These are phyloP conservation scores for Pleurozium schreberi DNA, from an alignment of 225 moss, liverwort and hornwort genomes.

Conservation along the genomic window DNA sequence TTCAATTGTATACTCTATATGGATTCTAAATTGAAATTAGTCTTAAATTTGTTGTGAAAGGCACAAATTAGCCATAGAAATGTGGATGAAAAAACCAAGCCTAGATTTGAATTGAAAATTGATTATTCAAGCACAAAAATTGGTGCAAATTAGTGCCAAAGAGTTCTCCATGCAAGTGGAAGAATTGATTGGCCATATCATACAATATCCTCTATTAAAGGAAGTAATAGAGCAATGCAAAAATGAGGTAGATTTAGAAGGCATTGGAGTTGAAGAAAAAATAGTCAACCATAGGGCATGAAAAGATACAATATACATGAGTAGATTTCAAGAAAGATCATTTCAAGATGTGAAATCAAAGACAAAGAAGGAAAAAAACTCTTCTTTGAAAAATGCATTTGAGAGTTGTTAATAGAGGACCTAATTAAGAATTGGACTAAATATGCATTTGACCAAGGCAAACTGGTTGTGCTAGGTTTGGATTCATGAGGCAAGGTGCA, in stretches of 20 bases:
- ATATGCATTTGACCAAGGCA: too few species aligned
- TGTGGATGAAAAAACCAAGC: fast-evolving
- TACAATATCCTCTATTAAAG: not conserved
- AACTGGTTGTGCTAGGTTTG: not conserved
- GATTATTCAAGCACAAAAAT: not conserved
- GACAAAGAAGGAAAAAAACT: fast-evolving
- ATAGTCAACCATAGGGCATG: not conserved
- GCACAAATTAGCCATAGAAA: not conserved
- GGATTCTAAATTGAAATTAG: not conserved
- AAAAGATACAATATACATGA: not conserved
- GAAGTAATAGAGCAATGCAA: not conserved
- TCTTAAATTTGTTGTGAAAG: not conserved
- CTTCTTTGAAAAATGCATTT: fast-evolving
- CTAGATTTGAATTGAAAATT: not conserved
- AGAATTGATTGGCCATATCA: fast-evolving
- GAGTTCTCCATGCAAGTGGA: not conserved
- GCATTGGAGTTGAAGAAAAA: not conserved
- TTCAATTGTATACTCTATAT: too few species aligned
- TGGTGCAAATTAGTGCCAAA: not conserved
- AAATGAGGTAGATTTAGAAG: not conserved
- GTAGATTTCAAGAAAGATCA: not conserved
- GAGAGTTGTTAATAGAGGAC: not conserved
- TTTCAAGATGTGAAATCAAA: not conserved
- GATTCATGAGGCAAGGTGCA: not conserved
- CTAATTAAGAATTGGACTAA: not conserved